Percentiles rank a stretch among this genome's conserved stretches.
Conservation (phyloP, 2,329 filamentous ascomycete genomes). For the Aspergillus pseudonomiae region DNA sequence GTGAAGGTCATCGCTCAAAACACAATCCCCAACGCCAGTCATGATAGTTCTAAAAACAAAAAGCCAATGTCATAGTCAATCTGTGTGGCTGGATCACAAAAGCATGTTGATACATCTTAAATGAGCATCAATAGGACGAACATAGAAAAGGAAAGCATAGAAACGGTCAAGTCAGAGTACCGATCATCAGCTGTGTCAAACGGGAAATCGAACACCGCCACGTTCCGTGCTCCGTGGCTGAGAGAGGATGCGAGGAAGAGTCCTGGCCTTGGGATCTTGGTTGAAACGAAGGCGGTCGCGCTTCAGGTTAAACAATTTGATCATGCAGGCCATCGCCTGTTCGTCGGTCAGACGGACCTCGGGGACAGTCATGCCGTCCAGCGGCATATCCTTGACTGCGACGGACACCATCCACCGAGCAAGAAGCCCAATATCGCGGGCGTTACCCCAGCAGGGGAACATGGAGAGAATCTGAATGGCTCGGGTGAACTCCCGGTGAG, state of each 20-base stretch:
- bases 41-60: not conserved
- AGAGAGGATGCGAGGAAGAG: slow-evolving; percentile 21
- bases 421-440: slow-evolving; percentile 21
- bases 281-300: slow-evolving; percentile 22
- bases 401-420: slow-evolving; percentile 25
- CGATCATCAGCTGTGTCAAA: slow-evolving; percentile 6
- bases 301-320: slow-evolving; percentile 24
- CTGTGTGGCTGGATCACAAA: not conserved
- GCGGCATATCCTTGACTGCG: slow-evolving; percentile 15
- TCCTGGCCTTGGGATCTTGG: slow-evolving; percentile 23
- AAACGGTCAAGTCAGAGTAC: not conserved
- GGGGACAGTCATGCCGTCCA: slow-evolving; percentile 14
- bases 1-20: not conserved
- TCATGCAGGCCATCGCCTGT: slow-evolving; percentile 24
- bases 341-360: slow-evolving; percentile 19
- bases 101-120: slow-evolving; percentile 2
- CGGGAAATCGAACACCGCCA: slow-evolving; percentile 22
- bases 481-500: slow-evolving; percentile 24
- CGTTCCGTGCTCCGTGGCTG: slow-evolving; percentile 20
- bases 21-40: not conserved
- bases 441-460: slow-evolving; percentile 27
- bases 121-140: slow-evolving; percentile 1
- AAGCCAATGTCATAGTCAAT: not conserved
- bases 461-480: slow-evolving; percentile 24
- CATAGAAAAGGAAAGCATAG: not conserved